Conservation (phyloP, 257 asterid species). For the Linderniella brevidens region DNA sequence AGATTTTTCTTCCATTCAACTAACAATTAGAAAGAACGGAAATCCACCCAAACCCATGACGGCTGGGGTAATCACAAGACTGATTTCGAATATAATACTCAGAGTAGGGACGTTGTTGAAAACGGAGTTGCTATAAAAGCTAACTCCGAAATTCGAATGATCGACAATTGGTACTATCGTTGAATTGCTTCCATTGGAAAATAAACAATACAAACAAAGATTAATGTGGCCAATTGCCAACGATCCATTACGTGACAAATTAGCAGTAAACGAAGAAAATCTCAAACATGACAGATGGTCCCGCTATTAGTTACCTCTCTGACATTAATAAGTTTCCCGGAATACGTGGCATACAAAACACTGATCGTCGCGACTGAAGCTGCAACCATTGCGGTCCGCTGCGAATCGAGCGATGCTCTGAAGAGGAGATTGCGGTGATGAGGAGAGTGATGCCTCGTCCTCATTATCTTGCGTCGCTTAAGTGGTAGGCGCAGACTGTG, state of each 20-base stretch:
- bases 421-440: slow-evolving; percentile 16
- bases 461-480: slow-evolving; percentile 25
- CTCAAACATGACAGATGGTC: no score
- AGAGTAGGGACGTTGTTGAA: no score
- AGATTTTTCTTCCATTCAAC: no score
- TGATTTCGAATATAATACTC: no score
- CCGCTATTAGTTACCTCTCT: slow-evolving; percentile 22
- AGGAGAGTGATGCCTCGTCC: slow-evolving; percentile 21
- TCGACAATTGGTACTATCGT: no score
- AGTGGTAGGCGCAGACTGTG: slow-evolving; percentile 42
- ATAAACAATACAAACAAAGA: no score
- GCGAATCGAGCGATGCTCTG: slow-evolving; percentile 63
- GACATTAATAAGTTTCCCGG: slow-evolving; percentile 14
- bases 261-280: background rate
- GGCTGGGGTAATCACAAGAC: no score
- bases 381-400: slow-evolving; percentile 21
- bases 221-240: background rate
- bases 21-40: no score
- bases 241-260: slow-evolving; percentile 2
- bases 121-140: no score
- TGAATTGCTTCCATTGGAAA: no score
- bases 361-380: slow-evolving; percentile 53
- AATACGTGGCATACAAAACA: slow-evolving; percentile 21
- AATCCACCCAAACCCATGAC: no score
- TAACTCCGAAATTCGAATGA: no score